phyloP scores from a whole-genome alignment of 495 filamentous ascomycete genomes.

The Neurospora sp. region DNA sequence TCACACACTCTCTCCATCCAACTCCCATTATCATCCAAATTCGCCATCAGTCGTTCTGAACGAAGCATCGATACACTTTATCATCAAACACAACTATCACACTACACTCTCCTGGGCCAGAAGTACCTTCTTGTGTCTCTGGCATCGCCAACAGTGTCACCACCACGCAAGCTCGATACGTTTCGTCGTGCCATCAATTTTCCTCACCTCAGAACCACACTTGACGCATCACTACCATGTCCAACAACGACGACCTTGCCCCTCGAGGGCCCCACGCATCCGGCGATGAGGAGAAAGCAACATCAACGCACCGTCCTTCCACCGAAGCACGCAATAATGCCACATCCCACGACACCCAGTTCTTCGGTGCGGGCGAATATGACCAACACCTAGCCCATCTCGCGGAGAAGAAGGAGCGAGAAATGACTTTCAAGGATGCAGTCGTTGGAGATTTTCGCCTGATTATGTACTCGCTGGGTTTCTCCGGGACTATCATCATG shows the following conservation, averaged over 20 bases:
- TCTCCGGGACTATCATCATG: slow-evolving; percentile 25
- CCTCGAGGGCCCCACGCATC: not conserved
- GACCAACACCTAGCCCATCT: slow-evolving; percentile 9
- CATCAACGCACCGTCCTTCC: not conserved
- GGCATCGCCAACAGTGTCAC: not conserved
- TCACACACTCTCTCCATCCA: not conserved
- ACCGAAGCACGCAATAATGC: not conserved
- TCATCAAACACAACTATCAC: not conserved
- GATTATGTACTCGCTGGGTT: slow-evolving; percentile 19
- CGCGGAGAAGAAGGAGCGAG: slow-evolving; percentile 5
- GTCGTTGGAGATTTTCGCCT: slow-evolving; percentile 11
- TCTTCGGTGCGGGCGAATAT: slow-evolving; percentile 1
- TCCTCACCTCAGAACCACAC: not conserved
- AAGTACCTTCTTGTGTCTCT: not conserved
- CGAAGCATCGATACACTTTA: not conserved
- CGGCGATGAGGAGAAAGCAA: not conserved
- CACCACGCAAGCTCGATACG: not conserved
- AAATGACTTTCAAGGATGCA: slow-evolving; percentile 15
- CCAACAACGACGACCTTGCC: not conserved
- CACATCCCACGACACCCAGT: not conserved
- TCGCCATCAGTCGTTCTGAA: not conserved
- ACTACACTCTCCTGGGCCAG: not conserved
- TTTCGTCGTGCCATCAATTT: not conserved
- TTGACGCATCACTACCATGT: not conserved
- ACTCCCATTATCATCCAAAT: not conserved